phyloP scores from a whole-genome alignment of 2,329 filamentous ascomycete species.

The Beauveria sp. region DNA sequence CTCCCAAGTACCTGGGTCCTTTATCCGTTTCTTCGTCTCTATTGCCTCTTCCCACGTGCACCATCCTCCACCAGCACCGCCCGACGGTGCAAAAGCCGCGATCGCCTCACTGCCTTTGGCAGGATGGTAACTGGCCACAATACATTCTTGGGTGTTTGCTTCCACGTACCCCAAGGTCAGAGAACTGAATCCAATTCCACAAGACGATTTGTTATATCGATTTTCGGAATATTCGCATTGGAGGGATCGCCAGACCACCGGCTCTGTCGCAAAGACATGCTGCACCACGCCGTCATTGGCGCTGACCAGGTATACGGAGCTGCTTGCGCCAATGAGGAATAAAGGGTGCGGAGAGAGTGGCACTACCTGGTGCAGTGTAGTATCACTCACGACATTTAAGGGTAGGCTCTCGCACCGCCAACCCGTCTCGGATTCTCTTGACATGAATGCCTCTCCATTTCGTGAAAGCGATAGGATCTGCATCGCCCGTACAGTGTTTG shows the following conservation, averaged over 20 bases:
- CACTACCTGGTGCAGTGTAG: slow-evolving; percentile 46
- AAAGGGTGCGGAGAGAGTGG: slow-evolving; percentile 49
- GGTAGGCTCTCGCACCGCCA: slow-evolving; percentile 45
- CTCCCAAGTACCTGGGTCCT: slow-evolving; percentile 60
- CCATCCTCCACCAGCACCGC: slow-evolving; percentile 33
- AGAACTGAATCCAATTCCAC: slow-evolving; percentile 43
- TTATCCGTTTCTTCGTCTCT: slow-evolving; percentile 44
- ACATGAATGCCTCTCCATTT: slow-evolving; percentile 42
- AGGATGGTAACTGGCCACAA: slow-evolving; percentile 57
- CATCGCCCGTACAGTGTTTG: slow-evolving; percentile 14
- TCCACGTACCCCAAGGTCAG: slow-evolving; percentile 59
- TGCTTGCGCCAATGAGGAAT: slow-evolving; percentile 52
- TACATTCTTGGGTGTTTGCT: slow-evolving; percentile 50
- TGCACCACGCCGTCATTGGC: slow-evolving; percentile 39
- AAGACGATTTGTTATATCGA: slow-evolving; percentile 8
- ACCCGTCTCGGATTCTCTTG: slow-evolving; percentile 26
- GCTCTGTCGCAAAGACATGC: slow-evolving; percentile 54
- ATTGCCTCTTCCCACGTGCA: slow-evolving; percentile 45
- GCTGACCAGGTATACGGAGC: slow-evolving; percentile 51
- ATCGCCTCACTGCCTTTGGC: slow-evolving; percentile 46
- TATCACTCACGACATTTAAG: slow-evolving; percentile 36
- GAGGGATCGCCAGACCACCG: slow-evolving; percentile 52
- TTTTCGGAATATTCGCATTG: slow-evolving; percentile 47
- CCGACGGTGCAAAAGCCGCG: slow-evolving; percentile 36
- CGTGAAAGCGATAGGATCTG: slow-evolving; percentile 42